These are phyloP conservation scores for Cardamine chenopodiifolia DNA, from an alignment of 345 rosid species.

Conservation along the genomic window DNA sequence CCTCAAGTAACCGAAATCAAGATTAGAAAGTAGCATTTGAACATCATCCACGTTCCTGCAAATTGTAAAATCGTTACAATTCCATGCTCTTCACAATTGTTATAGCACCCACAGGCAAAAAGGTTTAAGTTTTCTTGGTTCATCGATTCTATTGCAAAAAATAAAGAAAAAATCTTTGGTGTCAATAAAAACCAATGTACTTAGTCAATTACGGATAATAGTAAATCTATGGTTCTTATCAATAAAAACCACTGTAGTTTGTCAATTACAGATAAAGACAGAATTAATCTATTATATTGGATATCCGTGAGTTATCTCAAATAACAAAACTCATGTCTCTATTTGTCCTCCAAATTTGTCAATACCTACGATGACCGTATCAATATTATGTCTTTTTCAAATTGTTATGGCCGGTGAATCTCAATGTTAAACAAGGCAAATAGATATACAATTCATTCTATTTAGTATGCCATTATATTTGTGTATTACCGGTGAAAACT, in stretches of 20 bases:
- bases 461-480: background rate
- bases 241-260: constrained; percentile 24
- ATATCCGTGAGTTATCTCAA: constrained; percentile 23
- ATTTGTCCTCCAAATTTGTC: constrained; percentile 13
- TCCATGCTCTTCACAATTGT: too few species aligned
- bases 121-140: too few species aligned
- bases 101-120: too few species aligned
- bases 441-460: background rate
- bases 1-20: too few species aligned
- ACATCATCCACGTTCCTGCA: too few species aligned
- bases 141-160: background rate
- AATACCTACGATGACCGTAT: background rate
- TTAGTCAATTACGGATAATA: constrained; percentile 19
- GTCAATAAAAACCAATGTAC: constrained; percentile 23
- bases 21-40: too few species aligned
- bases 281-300: background rate
- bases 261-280: constrained; percentile 17
- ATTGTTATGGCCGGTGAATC: constrained; percentile 41
- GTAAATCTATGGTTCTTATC: background rate
- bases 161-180: background rate
- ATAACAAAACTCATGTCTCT: constrained; percentile 17
- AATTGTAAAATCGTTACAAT: too few species aligned
- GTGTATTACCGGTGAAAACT: background rate
- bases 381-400: constrained; percentile 21
- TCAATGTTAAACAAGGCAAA: constrained; percentile 1